Conservation (phyloP, 345 rosid genomes). For the Cardamine resedifolia region DNA sequence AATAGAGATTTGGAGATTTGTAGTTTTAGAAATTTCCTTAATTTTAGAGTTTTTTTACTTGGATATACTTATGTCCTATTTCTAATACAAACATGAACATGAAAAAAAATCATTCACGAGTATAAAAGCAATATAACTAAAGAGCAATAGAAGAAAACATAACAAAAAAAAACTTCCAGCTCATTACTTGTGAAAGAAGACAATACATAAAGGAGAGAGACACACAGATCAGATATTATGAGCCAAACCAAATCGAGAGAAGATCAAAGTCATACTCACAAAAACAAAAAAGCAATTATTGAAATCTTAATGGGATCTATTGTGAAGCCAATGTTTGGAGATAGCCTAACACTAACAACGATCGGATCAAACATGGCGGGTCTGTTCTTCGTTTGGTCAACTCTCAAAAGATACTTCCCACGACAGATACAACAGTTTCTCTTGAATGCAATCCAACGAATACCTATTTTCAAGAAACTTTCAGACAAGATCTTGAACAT, state of each 20-base stretch:
- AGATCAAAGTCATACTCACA: not conserved
- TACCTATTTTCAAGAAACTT: conserved; percentile 36
- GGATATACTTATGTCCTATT: too few species aligned
- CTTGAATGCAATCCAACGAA: conserved; percentile 15
- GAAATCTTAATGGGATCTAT: conserved; percentile 11
- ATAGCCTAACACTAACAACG: not conserved
- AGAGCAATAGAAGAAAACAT: not conserved
- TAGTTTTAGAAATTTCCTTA: not conserved
- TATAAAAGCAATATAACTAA: not conserved
- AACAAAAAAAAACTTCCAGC: not conserved
- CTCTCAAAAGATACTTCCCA: conserved; percentile 33
- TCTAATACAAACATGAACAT: too few species aligned
- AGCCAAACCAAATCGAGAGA: not conserved
- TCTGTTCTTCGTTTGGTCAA: conserved; percentile 48
- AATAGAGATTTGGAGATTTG: not conserved
- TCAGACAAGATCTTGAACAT: conserved; percentile 33
- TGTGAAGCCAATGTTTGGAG: conserved; percentile 19
- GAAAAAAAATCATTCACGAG: too few species aligned
- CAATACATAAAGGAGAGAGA: not conserved
- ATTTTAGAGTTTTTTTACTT: too few species aligned
- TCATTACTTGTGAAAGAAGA: not conserved
- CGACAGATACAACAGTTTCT: conserved; percentile 11
- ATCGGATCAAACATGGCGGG: conserved; percentile 37
- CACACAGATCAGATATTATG: not conserved
- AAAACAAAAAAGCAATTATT: not conserved